These are phyloP conservation scores for Aspergillus fumigatus DNA, from an alignment of 2,329 filamentous ascomycete genomes.

Conservation along the genomic window DNA sequence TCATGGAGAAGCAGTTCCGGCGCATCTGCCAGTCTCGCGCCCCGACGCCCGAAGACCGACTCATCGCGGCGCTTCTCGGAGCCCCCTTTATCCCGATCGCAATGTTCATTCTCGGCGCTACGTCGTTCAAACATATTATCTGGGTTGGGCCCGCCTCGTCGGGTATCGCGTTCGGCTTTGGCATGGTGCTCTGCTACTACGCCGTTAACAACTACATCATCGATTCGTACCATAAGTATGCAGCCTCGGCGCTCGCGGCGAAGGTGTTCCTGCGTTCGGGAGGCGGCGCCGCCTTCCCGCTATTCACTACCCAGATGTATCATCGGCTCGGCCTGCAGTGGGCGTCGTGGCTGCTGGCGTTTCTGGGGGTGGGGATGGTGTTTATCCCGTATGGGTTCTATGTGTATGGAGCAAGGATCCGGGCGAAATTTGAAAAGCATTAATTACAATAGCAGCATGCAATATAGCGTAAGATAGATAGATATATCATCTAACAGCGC, in stretches of 20 bases:
- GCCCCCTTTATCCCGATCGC: conserved; percentile 65
- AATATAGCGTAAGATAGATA: not conserved
- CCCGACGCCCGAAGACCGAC: conserved; percentile 67
- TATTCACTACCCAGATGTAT: conserved; percentile 77
- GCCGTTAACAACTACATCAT: conserved; percentile 69
- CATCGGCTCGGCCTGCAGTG: conserved; percentile 65
- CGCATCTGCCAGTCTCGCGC: conserved; percentile 54
- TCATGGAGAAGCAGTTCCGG: conserved; percentile 72
- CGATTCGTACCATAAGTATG: conserved; percentile 50
- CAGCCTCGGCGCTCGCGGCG: conserved; percentile 41
- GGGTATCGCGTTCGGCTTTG: conserved; percentile 67
- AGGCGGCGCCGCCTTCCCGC: conserved; percentile 67
- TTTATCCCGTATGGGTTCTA: conserved; percentile 11
- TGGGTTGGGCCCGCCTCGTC: conserved; percentile 55
- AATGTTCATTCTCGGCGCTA: conserved; percentile 60
- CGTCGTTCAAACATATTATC: conserved; percentile 53
- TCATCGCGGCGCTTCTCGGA: conserved; percentile 69
- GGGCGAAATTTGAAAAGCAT: conserved; percentile 1
- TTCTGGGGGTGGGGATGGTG: conserved; percentile 30
- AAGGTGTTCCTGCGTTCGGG: conserved; percentile 48
- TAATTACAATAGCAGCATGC: not conserved
- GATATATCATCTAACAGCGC: not conserved
- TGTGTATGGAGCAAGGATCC: conserved; percentile 5
- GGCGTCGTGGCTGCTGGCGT: conserved; percentile 65
- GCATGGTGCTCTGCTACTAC: conserved; percentile 76